A percentile compares a stretch with the other conserved stretches of the same genome.
These are phyloP conservation scores for Penicillium rolfsii DNA, from an alignment of 2,329 filamentous ascomycete species.

Conservation along the genomic window DNA sequence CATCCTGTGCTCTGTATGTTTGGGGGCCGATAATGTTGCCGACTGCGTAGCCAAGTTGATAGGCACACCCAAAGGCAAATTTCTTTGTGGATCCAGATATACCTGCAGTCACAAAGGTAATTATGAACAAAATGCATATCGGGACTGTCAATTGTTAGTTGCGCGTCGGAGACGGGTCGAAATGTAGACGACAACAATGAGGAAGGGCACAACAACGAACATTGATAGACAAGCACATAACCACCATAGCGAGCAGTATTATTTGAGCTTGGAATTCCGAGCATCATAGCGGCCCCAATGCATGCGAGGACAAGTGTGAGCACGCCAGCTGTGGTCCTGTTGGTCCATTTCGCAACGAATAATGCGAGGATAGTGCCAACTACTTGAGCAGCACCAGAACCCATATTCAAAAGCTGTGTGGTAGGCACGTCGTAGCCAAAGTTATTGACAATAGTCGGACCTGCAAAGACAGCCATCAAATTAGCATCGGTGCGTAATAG, in stretches of 20 bases:
- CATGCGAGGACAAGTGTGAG: not conserved
- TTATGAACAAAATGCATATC: not conserved
- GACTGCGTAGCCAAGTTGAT: slow-evolving; percentile 31
- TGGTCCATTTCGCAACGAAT: not conserved
- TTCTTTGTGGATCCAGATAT: not conserved
- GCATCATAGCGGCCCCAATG: not conserved
- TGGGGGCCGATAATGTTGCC: slow-evolving; percentile 46
- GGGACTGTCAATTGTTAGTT: not conserved
- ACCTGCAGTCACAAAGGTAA: slow-evolving; percentile 1
- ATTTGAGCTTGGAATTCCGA: not conserved
- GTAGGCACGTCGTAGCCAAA: not conserved
- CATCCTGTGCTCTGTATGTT: slow-evolving; percentile 39
- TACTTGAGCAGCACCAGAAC: not conserved
- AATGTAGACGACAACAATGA: not conserved
- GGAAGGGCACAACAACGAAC: not conserved
- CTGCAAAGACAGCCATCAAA: not conserved
- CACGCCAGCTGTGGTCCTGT: not conserved
- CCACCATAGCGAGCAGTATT: not conserved
- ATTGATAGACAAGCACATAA: not conserved
- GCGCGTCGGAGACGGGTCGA: not conserved
- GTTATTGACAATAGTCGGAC: not conserved
- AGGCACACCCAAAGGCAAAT: not conserved
- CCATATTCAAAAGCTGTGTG: not conserved
- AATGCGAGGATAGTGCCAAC: not conserved
- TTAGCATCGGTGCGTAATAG: not conserved